Evolutionary conservation across 495 filamentous ascomycete species (phyloP).

Genomic region (Oleoguttula mirabilis): DNA sequence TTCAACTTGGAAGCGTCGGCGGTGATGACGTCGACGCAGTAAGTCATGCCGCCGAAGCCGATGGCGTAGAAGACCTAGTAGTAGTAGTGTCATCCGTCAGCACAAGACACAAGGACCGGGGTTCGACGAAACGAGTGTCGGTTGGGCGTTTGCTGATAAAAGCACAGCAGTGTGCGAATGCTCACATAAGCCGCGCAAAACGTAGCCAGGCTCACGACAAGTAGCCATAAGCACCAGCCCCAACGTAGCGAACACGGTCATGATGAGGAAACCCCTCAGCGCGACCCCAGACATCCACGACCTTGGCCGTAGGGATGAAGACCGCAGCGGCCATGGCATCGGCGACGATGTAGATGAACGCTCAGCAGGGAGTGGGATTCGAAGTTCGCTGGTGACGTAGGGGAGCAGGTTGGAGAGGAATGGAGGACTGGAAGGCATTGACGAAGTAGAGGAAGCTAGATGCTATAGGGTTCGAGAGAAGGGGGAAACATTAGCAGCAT

Average conservation of each 20-base stretch:
- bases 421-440: slow-evolving; percentile 36
- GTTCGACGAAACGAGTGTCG: not conserved
- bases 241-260: slow-evolving; percentile 13
- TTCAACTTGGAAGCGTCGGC: slow-evolving; percentile 53
- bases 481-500: no score
- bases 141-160: no score
- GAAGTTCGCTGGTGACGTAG: slow-evolving; percentile 39
- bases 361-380: slow-evolving; percentile 37
- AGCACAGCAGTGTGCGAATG: no score
- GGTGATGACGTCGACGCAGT: no score
- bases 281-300: slow-evolving; percentile 11
- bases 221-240: slow-evolving; percentile 42
- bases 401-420: slow-evolving; percentile 32
- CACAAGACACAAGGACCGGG: not conserved
- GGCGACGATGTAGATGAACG: slow-evolving; percentile 22
- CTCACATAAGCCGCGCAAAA: slow-evolving; percentile 33
- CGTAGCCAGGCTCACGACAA: slow-evolving; percentile 34
- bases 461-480: no score
- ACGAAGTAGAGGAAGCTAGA: slow-evolving; percentile 41
- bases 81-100: not conserved
- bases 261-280: slow-evolving; percentile 20
- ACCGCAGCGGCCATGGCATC: slow-evolving; percentile 3
- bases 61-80: not conserved
- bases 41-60: not conserved
- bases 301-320: slow-evolving; percentile 11